Evolutionary conservation across 768 basidiomycete genomes (phyloP), one percentile per base, ranked within the genome.

Genomic region (Auriscalpium microsporum): DNA sequence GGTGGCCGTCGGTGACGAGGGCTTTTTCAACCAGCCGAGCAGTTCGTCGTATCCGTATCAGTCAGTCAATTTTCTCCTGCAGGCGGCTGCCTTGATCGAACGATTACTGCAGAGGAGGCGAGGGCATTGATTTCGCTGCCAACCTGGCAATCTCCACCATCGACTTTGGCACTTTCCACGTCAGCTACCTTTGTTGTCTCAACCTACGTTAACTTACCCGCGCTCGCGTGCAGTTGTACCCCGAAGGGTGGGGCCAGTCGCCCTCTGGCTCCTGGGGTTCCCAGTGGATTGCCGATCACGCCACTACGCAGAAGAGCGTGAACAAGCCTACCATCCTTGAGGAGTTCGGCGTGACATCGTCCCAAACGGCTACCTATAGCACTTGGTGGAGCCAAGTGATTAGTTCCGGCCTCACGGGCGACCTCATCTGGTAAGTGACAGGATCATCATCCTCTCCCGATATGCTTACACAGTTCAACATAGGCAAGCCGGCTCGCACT

Each of bases 91-190:
- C 4, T 28, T 28, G 28, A 28, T 21, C 35, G 23, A 16, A 5
- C 21, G 45, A 14, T 53, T 52, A 13, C 6, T 28, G 37, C 56
- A 81, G 79, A 61, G 80, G 79, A 38, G 64, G 70, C 38, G 77
- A 79, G 44, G 84, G 84, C 35, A 72, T 86, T 36, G 83, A 86
- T 57, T 86, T 86, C 63, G 60, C 77, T 35, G 76, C 73, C 1
- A 84, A 85, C 66, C 67, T 84, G 48, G 72, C 68, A n/a, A 78
- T 85, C 51, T 67, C 68, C 51, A 76, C 79, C 17, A 63, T 86
- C 53, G 84, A 85, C 65, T 86, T 82, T 61, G 84, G 83, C 9
- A 86, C 85, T 14, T 78, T 80, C 68, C 86, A 86, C 21, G 40
- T 38, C 14, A 35, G 23, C 2, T 6, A 46, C 28, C 19, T 4